Percentiles rank a stretch among this genome's conserved stretches.
phyloP scores from a whole-genome alignment of 305 asterid genomes.

The Ruellia speciosa region DNA sequence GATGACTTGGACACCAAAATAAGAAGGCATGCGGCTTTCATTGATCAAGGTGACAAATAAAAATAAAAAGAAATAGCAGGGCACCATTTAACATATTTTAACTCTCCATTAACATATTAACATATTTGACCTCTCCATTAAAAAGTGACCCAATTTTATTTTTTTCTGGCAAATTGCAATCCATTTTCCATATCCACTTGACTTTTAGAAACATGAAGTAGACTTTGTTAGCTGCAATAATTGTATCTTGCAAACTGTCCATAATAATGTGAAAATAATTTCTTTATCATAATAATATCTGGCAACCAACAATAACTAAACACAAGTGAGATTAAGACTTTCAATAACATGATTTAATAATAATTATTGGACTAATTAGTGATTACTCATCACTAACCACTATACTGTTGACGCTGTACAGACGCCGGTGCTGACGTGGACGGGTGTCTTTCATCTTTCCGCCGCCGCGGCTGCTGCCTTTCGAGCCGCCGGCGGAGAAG shows the following conservation, averaged over 20 bases:
- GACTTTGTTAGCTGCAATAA: not conserved
- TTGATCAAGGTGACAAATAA: too few relatives aligned
- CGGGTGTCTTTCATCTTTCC: slow-evolving; percentile 6
- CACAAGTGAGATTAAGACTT: not conserved
- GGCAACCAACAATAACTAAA: not conserved
- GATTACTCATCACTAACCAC: not conserved
- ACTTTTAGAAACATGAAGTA: not conserved
- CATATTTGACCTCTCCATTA: too few relatives aligned
- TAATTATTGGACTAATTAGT: not conserved
- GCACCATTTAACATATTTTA: too few relatives aligned
- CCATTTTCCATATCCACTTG: not conserved
- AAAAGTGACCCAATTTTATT: too few relatives aligned
- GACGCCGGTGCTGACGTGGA: slow-evolving; percentile 18
- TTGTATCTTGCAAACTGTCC: not conserved
- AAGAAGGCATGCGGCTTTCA: too few relatives aligned
- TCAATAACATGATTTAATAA: not conserved
- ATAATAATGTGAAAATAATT: too few relatives aligned
- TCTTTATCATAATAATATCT: too few relatives aligned
- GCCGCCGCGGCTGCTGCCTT: slow-evolving; percentile 6
- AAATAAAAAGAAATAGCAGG: too few relatives aligned
- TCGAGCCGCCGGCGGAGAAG: slow-evolving; percentile 26
- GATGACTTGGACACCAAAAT: too few relatives aligned
- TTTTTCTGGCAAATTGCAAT: too few relatives aligned
- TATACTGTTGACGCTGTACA: not conserved
- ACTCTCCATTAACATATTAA: too few relatives aligned